Percentiles rank a stretch among this genome's conserved stretches.
Evolutionary conservation across 2,329 filamentous ascomycete genomes (phyloP).

Genomic region (Graphilbum ipis-grandicollis): DNA sequence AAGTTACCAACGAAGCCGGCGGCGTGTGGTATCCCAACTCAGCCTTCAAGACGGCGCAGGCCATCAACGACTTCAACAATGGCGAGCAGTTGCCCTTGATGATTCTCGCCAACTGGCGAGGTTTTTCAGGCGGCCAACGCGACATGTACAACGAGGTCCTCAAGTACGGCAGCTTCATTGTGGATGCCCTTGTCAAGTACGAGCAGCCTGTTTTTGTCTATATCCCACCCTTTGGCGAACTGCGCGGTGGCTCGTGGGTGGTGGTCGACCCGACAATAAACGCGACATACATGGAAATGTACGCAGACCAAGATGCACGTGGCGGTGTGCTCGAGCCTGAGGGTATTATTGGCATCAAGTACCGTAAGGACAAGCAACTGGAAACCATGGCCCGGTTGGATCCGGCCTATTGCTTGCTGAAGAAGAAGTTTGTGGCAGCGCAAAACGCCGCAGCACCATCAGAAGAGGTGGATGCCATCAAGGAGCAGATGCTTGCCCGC

Average conservation of each 20-base stretch:
- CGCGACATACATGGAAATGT: slow-evolving; percentile 96
- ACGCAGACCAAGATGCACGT: slow-evolving; percentile 84
- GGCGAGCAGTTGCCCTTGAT: slow-evolving; percentile 96
- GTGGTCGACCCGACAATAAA: slow-evolving; percentile 98
- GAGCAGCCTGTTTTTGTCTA: slow-evolving; percentile 99
- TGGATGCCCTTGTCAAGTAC: slow-evolving; percentile 94
- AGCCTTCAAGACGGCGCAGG: slow-evolving; percentile 97
- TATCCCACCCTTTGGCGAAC: slow-evolving; percentile 89
- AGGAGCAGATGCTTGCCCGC: slow-evolving; percentile 66
- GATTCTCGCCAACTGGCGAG: slow-evolving; percentile 99
- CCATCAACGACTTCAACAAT: slow-evolving; percentile 97
- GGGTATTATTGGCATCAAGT: slow-evolving; percentile 98
- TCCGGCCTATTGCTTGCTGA: slow-evolving; percentile 63
- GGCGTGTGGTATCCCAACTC: slow-evolving; percentile 99
- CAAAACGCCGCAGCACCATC: slow-evolving; percentile 46
- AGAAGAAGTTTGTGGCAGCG: slow-evolving; percentile 47
- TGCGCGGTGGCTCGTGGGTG: slow-evolving; percentile 98
- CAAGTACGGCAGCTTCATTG: slow-evolving; percentile 98
- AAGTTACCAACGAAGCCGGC: slow-evolving; percentile 85
- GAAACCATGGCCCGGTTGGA: slow-evolving; percentile 95
- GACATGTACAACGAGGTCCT: slow-evolving; percentile 99
- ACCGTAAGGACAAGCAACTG: slow-evolving; percentile 90
- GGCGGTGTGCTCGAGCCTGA: slow-evolving; percentile 97
- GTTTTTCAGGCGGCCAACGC: slow-evolving; percentile 97
- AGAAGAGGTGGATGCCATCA: slow-evolving; percentile 63